Evolutionary conservation across 257 asterid genomes (phyloP).

Genomic region (Linderniella brevidens): DNA sequence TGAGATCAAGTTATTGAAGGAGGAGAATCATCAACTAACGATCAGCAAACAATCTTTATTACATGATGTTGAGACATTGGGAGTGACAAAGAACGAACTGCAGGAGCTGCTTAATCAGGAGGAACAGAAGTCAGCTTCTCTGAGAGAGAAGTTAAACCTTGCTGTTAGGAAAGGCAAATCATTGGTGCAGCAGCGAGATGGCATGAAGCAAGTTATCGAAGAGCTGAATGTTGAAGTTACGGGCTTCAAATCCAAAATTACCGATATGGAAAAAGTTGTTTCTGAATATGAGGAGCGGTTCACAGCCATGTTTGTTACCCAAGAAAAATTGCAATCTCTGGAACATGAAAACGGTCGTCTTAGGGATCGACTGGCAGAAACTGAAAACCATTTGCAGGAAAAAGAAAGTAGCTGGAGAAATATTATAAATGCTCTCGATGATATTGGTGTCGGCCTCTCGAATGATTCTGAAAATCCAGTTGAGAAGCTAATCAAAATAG

Average conservation of each 20-base stretch:
- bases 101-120: conserved; percentile 58
- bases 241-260: conserved; percentile 39
- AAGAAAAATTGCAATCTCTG: conserved; percentile 38
- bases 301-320: conserved; percentile 30
- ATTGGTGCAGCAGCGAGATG: conserved; percentile 77
- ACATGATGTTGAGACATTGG: conserved; percentile 36
- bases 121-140: conserved; percentile 62
- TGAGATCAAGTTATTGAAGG: conserved; percentile 44
- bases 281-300: conserved; percentile 38
- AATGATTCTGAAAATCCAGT: conserved; percentile 25
- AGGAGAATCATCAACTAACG: conserved; percentile 38
- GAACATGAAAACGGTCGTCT: conserved; percentile 52
- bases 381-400: conserved; percentile 37
- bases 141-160: conserved; percentile 74
- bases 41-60: conserved; percentile 36
- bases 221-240: conserved; percentile 49
- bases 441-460: conserved; percentile 25
- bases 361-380: conserved; percentile 43
- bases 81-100: conserved; percentile 41
- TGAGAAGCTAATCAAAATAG: conserved; percentile 42
- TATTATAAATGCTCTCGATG: conserved; percentile 33
- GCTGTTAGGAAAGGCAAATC: conserved; percentile 95
- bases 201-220: conserved; percentile 67
- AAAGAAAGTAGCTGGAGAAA: conserved; percentile 39
- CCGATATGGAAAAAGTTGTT: conserved; percentile 28